These are phyloP conservation scores for Senna tora DNA, from an alignment of 306 rosid species.

Conservation along the genomic window DNA sequence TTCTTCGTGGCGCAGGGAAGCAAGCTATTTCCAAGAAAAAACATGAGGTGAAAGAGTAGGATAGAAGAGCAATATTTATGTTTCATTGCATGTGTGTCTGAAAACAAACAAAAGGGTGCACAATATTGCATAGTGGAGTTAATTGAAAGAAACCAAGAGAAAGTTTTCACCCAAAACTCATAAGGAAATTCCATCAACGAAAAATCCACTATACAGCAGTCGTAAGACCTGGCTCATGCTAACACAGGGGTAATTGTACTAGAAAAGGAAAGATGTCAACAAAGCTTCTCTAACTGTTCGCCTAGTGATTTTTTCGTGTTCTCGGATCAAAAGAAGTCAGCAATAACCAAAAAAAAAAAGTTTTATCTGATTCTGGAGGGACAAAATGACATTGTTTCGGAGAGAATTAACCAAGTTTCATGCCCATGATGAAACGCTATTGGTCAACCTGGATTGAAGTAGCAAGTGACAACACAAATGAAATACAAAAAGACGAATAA, in stretches of 20 bases:
- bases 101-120: constrained; percentile 29
- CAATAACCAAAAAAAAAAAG: not conserved
- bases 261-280: not conserved
- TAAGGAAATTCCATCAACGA: not conserved
- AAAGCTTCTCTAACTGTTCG: not conserved
- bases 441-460: constrained; percentile 26
- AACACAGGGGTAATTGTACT: constrained; percentile 9
- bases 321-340: not conserved
- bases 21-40: constrained; percentile 13
- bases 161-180: not conserved
- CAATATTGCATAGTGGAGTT: constrained; percentile 22
- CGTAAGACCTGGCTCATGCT: not conserved
- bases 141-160: constrained; percentile 7
- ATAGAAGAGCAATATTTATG: constrained; percentile 1
- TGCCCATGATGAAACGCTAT: not conserved
- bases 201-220: not conserved
- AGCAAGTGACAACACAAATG: not conserved
- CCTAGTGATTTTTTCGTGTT: constrained; percentile 12
- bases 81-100: not conserved
- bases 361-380: not conserved
- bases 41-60: constrained; percentile 10
- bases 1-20: not conserved
- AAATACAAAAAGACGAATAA: not conserved
- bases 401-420: constrained; percentile 21
- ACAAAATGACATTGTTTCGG: not conserved